Conservation (phyloP, 139 green algal species). For the Chlorokybus atmophyticus region DNA sequence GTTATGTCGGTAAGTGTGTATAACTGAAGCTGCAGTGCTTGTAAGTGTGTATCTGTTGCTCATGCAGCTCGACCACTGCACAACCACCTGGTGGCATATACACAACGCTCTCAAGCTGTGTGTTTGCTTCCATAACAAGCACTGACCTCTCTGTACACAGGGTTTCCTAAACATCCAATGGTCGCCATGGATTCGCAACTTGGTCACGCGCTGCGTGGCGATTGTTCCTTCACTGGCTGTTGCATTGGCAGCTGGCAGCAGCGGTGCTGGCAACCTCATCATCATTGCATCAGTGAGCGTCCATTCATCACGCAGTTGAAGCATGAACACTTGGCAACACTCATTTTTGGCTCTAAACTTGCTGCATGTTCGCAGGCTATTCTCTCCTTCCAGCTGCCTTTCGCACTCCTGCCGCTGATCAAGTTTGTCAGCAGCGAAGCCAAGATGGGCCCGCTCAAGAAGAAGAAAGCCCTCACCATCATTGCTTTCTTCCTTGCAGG, state of each 20-base stretch:
- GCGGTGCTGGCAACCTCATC: constrained; percentile 27
- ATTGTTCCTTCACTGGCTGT: constrained; percentile 33
- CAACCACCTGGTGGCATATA: too few relatives aligned
- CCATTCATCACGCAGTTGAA: too few relatives aligned
- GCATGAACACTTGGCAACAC: too few relatives aligned
- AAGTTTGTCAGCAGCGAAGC: constrained; percentile 31
- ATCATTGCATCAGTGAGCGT: constrained; percentile 28
- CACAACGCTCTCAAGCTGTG: too few relatives aligned
- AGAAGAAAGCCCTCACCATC: too few relatives aligned
- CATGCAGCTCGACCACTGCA: too few relatives aligned
- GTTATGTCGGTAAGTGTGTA: constrained; percentile 54
- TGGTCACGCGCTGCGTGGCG: constrained; percentile 33
- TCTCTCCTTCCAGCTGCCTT: constrained; percentile 33
- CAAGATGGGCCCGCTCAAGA: constrained; percentile 24
- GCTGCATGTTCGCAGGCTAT: constrained; percentile 22
- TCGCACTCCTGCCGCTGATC: constrained; percentile 35
- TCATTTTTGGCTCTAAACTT: too few relatives aligned
- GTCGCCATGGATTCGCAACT: constrained; percentile 23
- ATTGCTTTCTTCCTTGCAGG: too few relatives aligned
- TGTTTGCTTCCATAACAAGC: too few relatives aligned
- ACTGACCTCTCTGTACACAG: constrained; percentile 17
- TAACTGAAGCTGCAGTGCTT: too few relatives aligned
- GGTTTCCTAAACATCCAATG: constrained; percentile 37
- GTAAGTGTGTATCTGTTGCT: too few relatives aligned
- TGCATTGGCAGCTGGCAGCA: constrained; percentile 22